Evolutionary conservation across 306 rosid species (phyloP).

Genomic region (Arachis stenosperma): DNA sequence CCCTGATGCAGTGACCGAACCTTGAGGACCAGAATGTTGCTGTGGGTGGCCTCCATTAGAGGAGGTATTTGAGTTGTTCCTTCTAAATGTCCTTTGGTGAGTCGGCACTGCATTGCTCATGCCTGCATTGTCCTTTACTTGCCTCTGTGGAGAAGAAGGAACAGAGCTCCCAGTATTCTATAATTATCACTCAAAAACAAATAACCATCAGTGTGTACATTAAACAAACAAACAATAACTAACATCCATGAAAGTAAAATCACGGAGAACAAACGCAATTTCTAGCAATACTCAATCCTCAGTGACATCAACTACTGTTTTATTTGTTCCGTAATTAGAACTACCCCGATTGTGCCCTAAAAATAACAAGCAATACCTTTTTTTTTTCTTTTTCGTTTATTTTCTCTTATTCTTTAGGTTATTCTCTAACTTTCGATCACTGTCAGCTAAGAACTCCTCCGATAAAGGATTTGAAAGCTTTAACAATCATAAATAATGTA

Average conservation of each 20-base stretch:
- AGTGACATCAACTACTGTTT: background rate
- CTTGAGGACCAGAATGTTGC: slow-evolving; percentile 49
- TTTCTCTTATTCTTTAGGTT: too few relatives aligned
- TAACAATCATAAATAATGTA: background rate
- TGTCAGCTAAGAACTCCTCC: too few relatives aligned
- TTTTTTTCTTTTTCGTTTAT: too few relatives aligned
- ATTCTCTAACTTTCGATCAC: too few relatives aligned
- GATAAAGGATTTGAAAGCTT: background rate
- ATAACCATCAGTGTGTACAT: slow-evolving; percentile 27
- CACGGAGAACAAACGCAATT: background rate
- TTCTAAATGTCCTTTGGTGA: slow-evolving; percentile 59
- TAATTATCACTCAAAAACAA: slow-evolving; percentile 29
- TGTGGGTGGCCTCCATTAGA: slow-evolving; percentile 58
- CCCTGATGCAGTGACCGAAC: slow-evolving; percentile 46
- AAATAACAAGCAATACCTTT: too few relatives aligned
- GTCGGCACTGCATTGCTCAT: slow-evolving; percentile 40
- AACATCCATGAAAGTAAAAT: background rate
- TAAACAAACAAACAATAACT: background rate
- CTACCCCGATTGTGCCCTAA: too few relatives aligned
- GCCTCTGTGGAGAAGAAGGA: slow-evolving; percentile 58
- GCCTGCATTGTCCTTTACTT: slow-evolving; percentile 47
- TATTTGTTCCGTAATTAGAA: background rate
- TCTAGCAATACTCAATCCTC: slow-evolving; percentile 2
- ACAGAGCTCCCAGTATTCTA: slow-evolving; percentile 61
- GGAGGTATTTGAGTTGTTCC: slow-evolving; percentile 46